Evolutionary conservation across 1,284 basidiomycete species (phyloP).

Genomic region (Leccinum fuscescens): DNA sequence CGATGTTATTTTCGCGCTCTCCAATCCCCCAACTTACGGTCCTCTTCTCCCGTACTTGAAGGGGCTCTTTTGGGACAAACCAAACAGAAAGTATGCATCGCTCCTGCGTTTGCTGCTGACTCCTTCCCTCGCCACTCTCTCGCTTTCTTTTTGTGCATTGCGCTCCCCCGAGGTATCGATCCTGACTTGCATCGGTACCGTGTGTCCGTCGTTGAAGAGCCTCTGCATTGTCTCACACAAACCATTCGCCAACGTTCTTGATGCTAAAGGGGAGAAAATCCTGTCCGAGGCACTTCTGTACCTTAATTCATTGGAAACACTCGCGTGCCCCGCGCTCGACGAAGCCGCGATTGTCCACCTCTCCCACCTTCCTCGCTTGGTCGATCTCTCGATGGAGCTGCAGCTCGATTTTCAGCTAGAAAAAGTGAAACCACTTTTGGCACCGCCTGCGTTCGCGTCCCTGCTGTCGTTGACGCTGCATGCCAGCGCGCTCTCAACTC

Average conservation of each 20-base stretch:
- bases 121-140: constrained; percentile 21
- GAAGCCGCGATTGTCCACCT: constrained; percentile 27
- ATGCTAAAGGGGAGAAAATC: constrained; percentile 16
- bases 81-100: constrained; percentile 17
- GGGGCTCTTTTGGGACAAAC: constrained; percentile 22
- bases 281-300: constrained; percentile 20
- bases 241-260: neutral
- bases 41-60: constrained; percentile 27
- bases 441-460: constrained; percentile 16
- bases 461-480: constrained; percentile 13
- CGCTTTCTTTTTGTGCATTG: constrained; percentile 11
- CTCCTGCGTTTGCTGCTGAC: constrained; percentile 24
- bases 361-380: constrained; percentile 19
- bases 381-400: constrained; percentile 19
- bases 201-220: constrained; percentile 21
- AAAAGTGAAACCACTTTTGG: constrained; percentile 13
- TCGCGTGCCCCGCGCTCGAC: constrained; percentile 22
- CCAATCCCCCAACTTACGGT: constrained; percentile 20
- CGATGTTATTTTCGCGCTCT: constrained; percentile 26
- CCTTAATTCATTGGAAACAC: constrained; percentile 18
- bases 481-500: constrained; percentile 6
- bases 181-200: constrained; percentile 19
- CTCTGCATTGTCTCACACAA: constrained; percentile 13
- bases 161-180: constrained; percentile 22
- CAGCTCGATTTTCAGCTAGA: constrained; percentile 13